phyloP scores from a whole-genome alignment of 108 stramenopile species.

The Pseudonitzschia pungens region DNA sequence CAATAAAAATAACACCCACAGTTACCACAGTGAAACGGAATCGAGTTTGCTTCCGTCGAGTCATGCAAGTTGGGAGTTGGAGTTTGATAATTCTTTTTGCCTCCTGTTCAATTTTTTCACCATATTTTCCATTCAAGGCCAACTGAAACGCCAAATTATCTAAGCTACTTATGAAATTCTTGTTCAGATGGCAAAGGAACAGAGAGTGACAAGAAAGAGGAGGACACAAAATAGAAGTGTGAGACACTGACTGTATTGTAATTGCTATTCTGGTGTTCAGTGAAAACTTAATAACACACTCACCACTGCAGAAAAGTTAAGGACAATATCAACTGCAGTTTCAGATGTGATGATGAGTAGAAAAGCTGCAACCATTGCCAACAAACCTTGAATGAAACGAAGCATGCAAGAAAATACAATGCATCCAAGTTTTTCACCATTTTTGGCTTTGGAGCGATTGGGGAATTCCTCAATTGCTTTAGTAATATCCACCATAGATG shows the following conservation, averaged over 20 bases:
- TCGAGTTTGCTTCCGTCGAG: too few species aligned
- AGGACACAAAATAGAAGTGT: too few species aligned
- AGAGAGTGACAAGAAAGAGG: not conserved
- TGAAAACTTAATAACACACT: too few species aligned
- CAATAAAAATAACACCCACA: not conserved
- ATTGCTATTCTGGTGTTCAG: too few species aligned
- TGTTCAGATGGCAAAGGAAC: too few species aligned
- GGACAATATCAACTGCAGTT: conserved; percentile 2
- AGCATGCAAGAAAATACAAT: not conserved
- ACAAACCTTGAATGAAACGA: not conserved
- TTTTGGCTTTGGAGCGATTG: too few species aligned
- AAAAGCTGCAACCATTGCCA: conserved; percentile 4
- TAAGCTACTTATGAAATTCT: too few species aligned
- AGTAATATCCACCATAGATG: too few species aligned
- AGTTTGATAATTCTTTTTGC: not conserved
- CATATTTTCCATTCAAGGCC: not conserved
- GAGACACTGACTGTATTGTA: too few species aligned
- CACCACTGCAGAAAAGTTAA: conserved; percentile 25
- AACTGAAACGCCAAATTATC: conserved; percentile 13
- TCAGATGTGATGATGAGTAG: not conserved
- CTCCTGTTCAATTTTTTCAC: not conserved
- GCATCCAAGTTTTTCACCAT: too few species aligned
- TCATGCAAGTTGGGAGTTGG: not conserved
- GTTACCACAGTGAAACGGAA: not conserved
- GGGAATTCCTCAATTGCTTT: too few species aligned